Percentiles rank a stretch among this genome's conserved stretches.
These are phyloP conservation scores for Diaporthe eres DNA, from an alignment of 2,329 filamentous ascomycete species.

Conservation along the genomic window DNA sequence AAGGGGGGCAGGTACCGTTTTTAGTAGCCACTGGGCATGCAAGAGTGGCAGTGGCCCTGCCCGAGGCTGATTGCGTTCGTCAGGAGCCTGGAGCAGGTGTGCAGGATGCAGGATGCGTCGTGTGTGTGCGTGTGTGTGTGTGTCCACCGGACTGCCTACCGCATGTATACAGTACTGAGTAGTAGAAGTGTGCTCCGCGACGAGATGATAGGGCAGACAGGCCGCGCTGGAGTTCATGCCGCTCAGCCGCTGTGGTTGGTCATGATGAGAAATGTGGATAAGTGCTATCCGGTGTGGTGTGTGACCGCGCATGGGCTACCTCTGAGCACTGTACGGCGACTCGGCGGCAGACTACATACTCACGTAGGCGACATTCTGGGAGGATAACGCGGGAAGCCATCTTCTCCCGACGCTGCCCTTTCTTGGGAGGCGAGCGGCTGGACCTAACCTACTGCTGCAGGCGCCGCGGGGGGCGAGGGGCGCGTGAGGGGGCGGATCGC, in stretches of 20 bases:
- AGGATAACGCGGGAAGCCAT: background rate
- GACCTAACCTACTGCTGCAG: conserved; percentile 25
- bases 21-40: background rate
- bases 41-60: conserved; percentile 18
- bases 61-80: conserved; percentile 22
- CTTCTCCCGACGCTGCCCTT: conserved; percentile 13
- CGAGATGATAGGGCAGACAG: conserved; percentile 18
- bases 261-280: conserved; percentile 28
- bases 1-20: background rate
- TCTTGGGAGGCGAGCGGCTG: conserved; percentile 18
- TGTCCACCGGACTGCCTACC: background rate
- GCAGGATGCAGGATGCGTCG: conserved; percentile 32
- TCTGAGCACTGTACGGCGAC: conserved; percentile 11
- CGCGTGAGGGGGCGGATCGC: conserved; percentile 13
- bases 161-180: background rate
- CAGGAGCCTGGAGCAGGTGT: conserved; percentile 13
- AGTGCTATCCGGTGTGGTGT: conserved; percentile 3
- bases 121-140: background rate
- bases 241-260: conserved; percentile 23
- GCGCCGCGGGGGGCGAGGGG: background rate
- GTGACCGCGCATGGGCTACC: conserved; percentile 14
- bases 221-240: background rate
- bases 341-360: conserved; percentile 3
- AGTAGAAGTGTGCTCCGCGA: background rate
- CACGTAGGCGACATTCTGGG: background rate